Percentiles rank a stretch among this genome's conserved stretches.
These are phyloP conservation scores for Porpolomopsis calyptriformis DNA, from an alignment of 768 basidiomycete species.

Conservation along the genomic window DNA sequence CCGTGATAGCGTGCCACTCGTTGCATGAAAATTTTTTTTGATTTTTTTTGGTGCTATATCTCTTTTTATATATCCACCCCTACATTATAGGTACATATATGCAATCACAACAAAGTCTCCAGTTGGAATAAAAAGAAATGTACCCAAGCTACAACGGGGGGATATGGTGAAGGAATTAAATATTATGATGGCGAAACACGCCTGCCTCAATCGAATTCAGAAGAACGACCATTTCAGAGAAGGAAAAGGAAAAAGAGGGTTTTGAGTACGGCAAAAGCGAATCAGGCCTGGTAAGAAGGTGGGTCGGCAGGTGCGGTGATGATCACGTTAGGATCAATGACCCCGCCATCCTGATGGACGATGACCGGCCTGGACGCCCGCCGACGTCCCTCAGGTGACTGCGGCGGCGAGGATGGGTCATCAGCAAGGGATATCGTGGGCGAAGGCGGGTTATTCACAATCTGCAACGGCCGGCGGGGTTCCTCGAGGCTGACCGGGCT, in stretches of 20 bases:
- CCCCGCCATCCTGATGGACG: neutral
- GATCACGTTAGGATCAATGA: neutral
- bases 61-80: too few species aligned
- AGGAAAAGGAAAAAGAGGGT: neutral
- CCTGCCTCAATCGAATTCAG: too few species aligned
- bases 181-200: too few species aligned
- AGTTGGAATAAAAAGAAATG: too few species aligned
- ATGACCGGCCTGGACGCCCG: neutral
- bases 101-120: too few species aligned
- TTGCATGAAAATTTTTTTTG: too few species aligned
- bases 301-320: neutral
- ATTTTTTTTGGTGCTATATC: too few species aligned
- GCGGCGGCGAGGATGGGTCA: neutral
- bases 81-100: too few species aligned
- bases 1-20: too few species aligned
- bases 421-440: slow-evolving; percentile 16
- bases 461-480: slow-evolving; percentile 25
- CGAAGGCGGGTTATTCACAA: slow-evolving; percentile 30
- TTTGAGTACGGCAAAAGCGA: neutral
- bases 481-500: slow-evolving; percentile 35
- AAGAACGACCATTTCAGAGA: neutral
- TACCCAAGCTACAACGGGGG: too few species aligned
- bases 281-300: slow-evolving; percentile 1
- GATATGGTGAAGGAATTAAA: too few species aligned
- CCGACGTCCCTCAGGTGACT: neutral